Conservation (phyloP, 2,329 filamentous ascomycete species). For the Botryotinia convoluta region DNA sequence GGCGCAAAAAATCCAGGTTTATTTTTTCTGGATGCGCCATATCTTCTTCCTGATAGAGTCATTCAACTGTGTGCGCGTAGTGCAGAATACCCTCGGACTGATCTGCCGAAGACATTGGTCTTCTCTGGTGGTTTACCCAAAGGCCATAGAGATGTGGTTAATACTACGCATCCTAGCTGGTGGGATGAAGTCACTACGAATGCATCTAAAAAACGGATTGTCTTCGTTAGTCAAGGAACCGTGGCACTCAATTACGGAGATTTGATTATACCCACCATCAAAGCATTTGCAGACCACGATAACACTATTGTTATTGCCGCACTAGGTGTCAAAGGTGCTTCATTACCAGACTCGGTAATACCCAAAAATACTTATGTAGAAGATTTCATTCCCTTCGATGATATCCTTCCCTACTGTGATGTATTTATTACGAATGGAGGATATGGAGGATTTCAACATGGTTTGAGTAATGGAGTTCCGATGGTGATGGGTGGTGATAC, state of each 20-base stretch:
- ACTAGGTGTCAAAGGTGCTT: slow-evolving; percentile 29
- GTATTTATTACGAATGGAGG: slow-evolving; percentile 40
- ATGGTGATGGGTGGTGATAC: slow-evolving; percentile 38
- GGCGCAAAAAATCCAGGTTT: slow-evolving; percentile 26
- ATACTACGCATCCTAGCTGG: slow-evolving; percentile 41
- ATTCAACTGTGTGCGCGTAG: not conserved
- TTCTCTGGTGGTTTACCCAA: not conserved
- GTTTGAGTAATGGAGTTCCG: slow-evolving; percentile 37
- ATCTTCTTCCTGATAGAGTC: not conserved
- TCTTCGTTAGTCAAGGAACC: slow-evolving; percentile 41
- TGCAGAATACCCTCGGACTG: not conserved
- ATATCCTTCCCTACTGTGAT: slow-evolving; percentile 38
- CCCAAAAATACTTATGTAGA: slow-evolving; percentile 37
- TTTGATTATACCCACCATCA: slow-evolving; percentile 40
- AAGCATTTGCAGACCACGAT: slow-evolving; percentile 36
- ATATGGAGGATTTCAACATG: slow-evolving; percentile 39
- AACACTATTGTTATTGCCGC: slow-evolving; percentile 39
- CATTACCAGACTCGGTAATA: slow-evolving; percentile 35
- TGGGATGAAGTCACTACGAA: slow-evolving; percentile 44
- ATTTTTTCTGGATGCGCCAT: slow-evolving; percentile 30
- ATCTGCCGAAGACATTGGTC: not conserved
- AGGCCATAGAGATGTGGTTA: not conserved
- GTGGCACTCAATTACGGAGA: slow-evolving; percentile 35
- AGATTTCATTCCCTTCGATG: slow-evolving; percentile 40
- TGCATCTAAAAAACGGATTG: slow-evolving; percentile 38